A percentile compares a stretch with the other conserved stretches of the same genome.
Evolutionary conservation across 1,139 yeast species (phyloP).

Genomic region (Saccharomyces hybrid): DNA sequence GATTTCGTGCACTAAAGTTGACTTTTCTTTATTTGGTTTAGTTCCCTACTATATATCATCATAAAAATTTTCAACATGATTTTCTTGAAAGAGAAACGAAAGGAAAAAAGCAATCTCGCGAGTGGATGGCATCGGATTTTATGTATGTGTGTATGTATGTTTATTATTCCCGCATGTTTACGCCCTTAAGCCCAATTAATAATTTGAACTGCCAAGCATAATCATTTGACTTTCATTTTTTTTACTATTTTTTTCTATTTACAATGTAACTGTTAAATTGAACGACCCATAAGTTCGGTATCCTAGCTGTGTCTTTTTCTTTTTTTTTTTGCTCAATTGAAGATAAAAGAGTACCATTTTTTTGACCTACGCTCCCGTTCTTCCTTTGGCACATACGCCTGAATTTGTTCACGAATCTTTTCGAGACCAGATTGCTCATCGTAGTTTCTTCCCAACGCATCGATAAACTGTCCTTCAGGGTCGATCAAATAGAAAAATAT

Average conservation of each 20-base stretch:
- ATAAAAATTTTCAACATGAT: not conserved
- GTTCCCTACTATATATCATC: not conserved
- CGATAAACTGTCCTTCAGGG: conserved; percentile 90
- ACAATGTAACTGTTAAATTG: not conserved
- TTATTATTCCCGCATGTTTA: not conserved
- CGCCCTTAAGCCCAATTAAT: not conserved
- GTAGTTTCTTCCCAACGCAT: conserved; percentile 87
- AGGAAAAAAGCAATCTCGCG: not conserved
- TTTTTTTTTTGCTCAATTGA: conserved; percentile 27
- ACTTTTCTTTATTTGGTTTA: not conserved
- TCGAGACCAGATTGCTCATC: conserved; percentile 72
- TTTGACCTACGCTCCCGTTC: conserved; percentile 54
- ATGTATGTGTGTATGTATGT: not conserved
- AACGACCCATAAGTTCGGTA: not conserved
- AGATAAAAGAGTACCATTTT: conserved; percentile 49
- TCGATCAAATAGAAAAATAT: conserved; percentile 95
- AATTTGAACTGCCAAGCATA: not conserved
- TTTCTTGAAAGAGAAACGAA: not conserved
- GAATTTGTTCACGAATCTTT: conserved; percentile 67
- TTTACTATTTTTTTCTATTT: not conserved
- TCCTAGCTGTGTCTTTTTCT: conserved; percentile 3
- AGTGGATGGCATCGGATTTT: not conserved
- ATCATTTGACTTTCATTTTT: not conserved
- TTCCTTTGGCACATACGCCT: conserved; percentile 63
- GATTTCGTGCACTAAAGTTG: conserved; percentile 11